These are phyloP conservation scores for Bipolaris zeicola DNA, from an alignment of 2,329 filamentous ascomycete species.

Conservation along the genomic window DNA sequence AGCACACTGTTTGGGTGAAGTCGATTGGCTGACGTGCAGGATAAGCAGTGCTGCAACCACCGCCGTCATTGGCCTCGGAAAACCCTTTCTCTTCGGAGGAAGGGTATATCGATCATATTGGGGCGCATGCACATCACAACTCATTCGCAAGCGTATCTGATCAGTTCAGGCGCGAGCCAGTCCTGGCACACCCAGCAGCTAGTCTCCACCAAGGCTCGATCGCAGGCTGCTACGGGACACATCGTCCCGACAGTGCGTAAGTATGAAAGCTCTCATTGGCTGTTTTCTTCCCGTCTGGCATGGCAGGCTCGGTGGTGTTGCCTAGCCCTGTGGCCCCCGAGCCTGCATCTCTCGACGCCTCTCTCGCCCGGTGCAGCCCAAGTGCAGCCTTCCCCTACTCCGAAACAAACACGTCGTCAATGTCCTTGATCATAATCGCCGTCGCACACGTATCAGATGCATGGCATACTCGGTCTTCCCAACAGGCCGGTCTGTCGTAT, in stretches of 20 bases:
- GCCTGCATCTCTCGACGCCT: slow-evolving; percentile 45
- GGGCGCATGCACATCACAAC: slow-evolving; percentile 53
- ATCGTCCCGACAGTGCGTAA: slow-evolving; percentile 62
- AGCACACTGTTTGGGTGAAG: slow-evolving; percentile 29
- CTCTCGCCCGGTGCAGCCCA: slow-evolving; percentile 45
- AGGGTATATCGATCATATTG: slow-evolving; percentile 54
- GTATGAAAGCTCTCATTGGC: slow-evolving; percentile 52
- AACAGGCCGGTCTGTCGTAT: slow-evolving; percentile 49
- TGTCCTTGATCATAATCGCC: slow-evolving; percentile 39
- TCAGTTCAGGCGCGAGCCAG: slow-evolving; percentile 57
- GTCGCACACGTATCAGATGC: slow-evolving; percentile 48
- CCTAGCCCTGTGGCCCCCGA: slow-evolving; percentile 44
- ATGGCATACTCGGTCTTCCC: slow-evolving; percentile 47
- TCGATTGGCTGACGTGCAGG: slow-evolving; percentile 51
- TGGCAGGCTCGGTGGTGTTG: slow-evolving; percentile 44
- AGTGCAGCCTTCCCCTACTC: slow-evolving; percentile 44
- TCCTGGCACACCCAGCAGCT: slow-evolving; percentile 53
- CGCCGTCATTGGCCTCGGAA: slow-evolving; percentile 50
- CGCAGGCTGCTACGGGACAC: slow-evolving; percentile 57
- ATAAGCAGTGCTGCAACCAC: slow-evolving; percentile 52
- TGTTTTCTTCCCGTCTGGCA: slow-evolving; percentile 37
- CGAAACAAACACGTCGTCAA: slow-evolving; percentile 51
- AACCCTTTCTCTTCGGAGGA: slow-evolving; percentile 53
- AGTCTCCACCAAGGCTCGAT: slow-evolving; percentile 56
- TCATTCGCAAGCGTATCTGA: slow-evolving; percentile 54